phyloP scores from a whole-genome alignment of 305 asterid genomes.

The Fraxinus floribunda region DNA sequence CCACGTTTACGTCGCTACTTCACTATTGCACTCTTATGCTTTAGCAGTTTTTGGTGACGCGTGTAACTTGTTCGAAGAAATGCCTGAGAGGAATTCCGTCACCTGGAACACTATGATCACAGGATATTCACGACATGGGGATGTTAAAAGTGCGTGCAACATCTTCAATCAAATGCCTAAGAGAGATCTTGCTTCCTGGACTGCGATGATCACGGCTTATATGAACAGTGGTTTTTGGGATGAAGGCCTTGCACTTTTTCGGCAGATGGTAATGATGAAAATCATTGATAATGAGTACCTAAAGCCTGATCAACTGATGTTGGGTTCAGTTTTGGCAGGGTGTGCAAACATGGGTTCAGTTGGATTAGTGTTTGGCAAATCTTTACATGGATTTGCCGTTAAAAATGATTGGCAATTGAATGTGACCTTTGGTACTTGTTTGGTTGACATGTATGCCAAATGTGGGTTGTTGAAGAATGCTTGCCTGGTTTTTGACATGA shows the following conservation, averaged over 20 bases:
- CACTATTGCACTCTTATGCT: conserved; percentile 39
- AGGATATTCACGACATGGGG: conserved; percentile 42
- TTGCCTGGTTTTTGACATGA: conserved; percentile 41
- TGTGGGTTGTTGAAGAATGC: conserved; percentile 56
- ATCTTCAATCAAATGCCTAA: conserved; percentile 53
- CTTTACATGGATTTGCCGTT: conserved; percentile 46
- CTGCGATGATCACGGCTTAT: conserved; percentile 56
- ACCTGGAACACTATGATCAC: conserved; percentile 70
- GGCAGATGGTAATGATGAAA: conserved; percentile 34
- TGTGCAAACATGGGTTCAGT: conserved; percentile 51
- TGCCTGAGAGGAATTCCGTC: conserved; percentile 48
- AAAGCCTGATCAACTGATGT: conserved; percentile 50
- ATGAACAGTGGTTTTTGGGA: conserved; percentile 39
- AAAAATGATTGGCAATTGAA: conserved; percentile 56
- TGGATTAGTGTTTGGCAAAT: conserved; percentile 56
- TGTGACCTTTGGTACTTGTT: conserved; percentile 52
- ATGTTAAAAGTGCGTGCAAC: conserved; percentile 31
- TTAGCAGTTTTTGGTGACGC: conserved; percentile 40
- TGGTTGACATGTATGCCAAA: conserved; percentile 68
- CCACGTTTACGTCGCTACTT: conserved; percentile 48
- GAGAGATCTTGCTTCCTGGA: conserved; percentile 54
- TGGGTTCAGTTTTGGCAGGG: conserved; percentile 46
- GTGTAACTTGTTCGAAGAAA: conserved; percentile 55
- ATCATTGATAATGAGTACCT: conserved; percentile 9
- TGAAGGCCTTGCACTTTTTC: conserved; percentile 46